Percentiles rank a stretch among this genome's conserved stretches.
Evolutionary conservation across 768 basidiomycete species (phyloP).

Genomic region (Pulveroboletus sp.): DNA sequence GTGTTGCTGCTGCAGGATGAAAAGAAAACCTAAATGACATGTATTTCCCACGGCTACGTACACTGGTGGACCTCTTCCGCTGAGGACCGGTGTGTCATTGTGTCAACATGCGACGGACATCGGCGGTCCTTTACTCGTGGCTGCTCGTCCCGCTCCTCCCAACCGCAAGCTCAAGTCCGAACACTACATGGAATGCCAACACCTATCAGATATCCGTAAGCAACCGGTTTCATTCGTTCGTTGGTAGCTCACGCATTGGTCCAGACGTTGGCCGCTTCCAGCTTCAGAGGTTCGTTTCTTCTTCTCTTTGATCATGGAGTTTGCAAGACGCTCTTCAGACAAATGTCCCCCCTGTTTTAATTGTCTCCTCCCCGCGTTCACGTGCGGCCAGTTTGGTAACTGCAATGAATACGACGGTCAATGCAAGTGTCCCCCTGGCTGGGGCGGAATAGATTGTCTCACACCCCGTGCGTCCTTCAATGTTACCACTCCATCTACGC

Average conservation of each 20-base stretch:
- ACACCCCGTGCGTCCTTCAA: constrained; percentile 66
- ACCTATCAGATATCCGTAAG: constrained; percentile 26
- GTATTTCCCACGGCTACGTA: constrained; percentile 21
- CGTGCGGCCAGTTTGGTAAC: constrained; percentile 86
- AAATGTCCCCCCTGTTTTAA: constrained; percentile 93
- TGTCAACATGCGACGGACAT: constrained; percentile 24
- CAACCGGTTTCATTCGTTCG: background rate
- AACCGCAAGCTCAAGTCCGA: constrained; percentile 6
- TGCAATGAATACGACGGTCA: constrained; percentile 93
- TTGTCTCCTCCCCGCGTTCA: constrained; percentile 87
- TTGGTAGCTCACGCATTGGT: constrained; percentile 10
- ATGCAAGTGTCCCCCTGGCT: constrained; percentile 96
- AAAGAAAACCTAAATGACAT: too few species aligned
- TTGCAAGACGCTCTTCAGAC: constrained; percentile 28
- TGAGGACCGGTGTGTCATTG: background rate
- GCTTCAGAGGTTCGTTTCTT: constrained; percentile 12
- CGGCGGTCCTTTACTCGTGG: constrained; percentile 12
- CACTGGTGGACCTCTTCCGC: too few species aligned
- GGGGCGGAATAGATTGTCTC: constrained; percentile 94
- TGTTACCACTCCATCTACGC: constrained; percentile 2
- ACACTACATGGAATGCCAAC: constrained; percentile 16
- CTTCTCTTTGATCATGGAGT: too few species aligned
- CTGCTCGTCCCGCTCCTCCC: constrained; percentile 12
- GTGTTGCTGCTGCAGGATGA: too few species aligned
- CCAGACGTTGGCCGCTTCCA: constrained; percentile 22